These are phyloP conservation scores for Crucihimalaya himalaica DNA, from an alignment of 345 rosid species.

Conservation along the genomic window DNA sequence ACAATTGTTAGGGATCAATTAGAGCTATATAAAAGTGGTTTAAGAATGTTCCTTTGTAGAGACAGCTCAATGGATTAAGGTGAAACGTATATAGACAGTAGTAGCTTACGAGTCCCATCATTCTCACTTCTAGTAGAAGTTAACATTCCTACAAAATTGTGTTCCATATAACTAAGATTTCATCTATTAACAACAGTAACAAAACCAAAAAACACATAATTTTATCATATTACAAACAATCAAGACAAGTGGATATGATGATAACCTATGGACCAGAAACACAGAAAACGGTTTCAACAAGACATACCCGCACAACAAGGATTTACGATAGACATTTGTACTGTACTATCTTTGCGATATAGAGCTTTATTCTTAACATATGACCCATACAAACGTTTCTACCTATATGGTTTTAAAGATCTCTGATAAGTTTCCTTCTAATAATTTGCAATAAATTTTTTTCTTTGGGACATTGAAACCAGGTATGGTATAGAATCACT, in stretches of 20 bases:
- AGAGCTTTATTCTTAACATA: too few species aligned
- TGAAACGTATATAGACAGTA: not conserved
- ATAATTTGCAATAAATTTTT: not conserved
- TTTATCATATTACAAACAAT: too few species aligned
- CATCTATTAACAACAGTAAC: not conserved
- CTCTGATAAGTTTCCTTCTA: not conserved
- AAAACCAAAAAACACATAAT: not conserved
- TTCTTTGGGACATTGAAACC: not conserved
- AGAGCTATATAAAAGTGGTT: conserved; percentile 1
- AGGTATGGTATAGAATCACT: not conserved
- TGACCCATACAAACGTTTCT: too few species aligned
- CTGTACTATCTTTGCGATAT: too few species aligned
- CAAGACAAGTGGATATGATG: too few species aligned
- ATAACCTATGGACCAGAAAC: too few species aligned
- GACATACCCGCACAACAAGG: too few species aligned
- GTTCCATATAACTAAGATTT: not conserved
- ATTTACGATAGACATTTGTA: too few species aligned
- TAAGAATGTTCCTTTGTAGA: not conserved
- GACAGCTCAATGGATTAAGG: not conserved
- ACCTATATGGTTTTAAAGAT: too few species aligned
- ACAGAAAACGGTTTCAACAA: too few species aligned
- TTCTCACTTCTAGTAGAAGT: conserved; percentile 9
- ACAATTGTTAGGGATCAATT: conserved; percentile 8
- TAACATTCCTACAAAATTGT: not conserved
- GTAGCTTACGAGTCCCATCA: conserved; percentile 15